Base-by-base conservation (phyloP, 2,329 filamentous ascomycete genomes). In the Colletotrichum lindemuthianum region DNA sequence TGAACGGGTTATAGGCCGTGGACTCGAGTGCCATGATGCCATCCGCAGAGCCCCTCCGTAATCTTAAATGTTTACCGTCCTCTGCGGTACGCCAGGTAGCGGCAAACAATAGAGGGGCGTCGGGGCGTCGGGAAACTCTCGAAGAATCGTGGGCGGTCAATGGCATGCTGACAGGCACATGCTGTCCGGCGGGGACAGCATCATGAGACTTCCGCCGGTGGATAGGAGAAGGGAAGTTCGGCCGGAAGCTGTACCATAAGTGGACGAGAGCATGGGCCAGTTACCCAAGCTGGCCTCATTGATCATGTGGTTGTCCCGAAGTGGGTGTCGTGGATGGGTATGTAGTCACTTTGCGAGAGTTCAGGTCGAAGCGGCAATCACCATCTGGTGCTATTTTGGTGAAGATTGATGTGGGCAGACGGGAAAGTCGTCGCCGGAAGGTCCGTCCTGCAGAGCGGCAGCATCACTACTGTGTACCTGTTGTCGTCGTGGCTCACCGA, bases 51-150 rank as follows among this genome's bases (percentile, higher is more conserved):
- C 57, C 57, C 65, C 65, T 67, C 63, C 57, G 53, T 58, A 67
- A 67, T 67, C 63, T 66, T 67, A 67, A 59, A 66, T 67, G 65
- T 67, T 67, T 67, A 63, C 65, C 57, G 43, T 55, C 48, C 41
- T 57, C 13, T 63, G 53, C 57, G 44, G 59, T 58, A 39, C 53
- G 57, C 52, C 52, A 61, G 43, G 34, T 64, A 44, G 59, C 61
- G 53, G 53, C 53, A 66, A 58, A 61, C 65, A 67, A 61, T 51
- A 45, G 56, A 57, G 57, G 57, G 58, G 58, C 63, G 15, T 33
- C 48, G 57, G 57, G 58, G 58, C 63, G 15, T 33, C 48, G 43
- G 43, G 59, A 59, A 50, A 47, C 63, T 61, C 58, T 56, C 39
- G 63, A 59, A 59, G 40, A 64, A 54, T 45, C 48, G 37, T 58